Percentiles rank a stretch among this genome's conserved stretches.
Conservation (phyloP, 1,284 basidiomycete species). For the Puccinia horiana region DNA sequence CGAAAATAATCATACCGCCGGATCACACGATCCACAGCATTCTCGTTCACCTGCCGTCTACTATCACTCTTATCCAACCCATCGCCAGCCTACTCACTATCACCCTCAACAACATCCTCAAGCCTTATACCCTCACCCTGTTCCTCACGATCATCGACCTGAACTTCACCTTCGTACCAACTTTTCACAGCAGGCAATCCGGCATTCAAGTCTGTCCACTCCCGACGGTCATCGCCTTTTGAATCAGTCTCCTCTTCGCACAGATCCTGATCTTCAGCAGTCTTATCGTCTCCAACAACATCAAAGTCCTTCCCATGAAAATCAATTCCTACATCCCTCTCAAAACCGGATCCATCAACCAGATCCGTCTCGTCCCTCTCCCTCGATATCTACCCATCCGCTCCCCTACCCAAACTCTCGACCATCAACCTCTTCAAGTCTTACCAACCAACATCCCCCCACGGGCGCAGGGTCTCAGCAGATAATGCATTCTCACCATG, state of each 20-base stretch:
- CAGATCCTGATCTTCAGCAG: conserved; percentile 13
- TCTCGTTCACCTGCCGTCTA: conserved; percentile 15
- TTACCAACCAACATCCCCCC: neutral
- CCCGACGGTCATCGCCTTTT: neutral
- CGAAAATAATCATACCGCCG: neutral
- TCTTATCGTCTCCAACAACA: conserved; percentile 18
- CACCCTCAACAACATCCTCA: conserved; percentile 17
- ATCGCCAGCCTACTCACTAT: neutral
- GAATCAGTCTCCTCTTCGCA: neutral
- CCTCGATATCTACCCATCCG: neutral
- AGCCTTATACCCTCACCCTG: conserved; percentile 9
- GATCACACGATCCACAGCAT: neutral
- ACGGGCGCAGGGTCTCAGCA: neutral
- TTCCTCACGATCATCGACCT: conserved; percentile 18
- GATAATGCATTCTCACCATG: neutral
- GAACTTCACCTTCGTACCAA: neutral
- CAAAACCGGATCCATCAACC: conserved; percentile 1
- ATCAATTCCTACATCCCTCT: conserved; percentile 12
- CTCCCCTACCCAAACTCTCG: conserved; percentile 1
- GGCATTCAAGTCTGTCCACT: conserved; percentile 1
- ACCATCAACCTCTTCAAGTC: conserved; percentile 28
- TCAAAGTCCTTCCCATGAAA: conserved; percentile 12
- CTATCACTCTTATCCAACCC: conserved; percentile 21
- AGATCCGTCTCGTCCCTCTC: conserved; percentile 16
- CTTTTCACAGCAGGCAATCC: neutral